Base-by-base conservation (phyloP, 257 asterid genomes). In the Salvia miltiorrhiza region DNA sequence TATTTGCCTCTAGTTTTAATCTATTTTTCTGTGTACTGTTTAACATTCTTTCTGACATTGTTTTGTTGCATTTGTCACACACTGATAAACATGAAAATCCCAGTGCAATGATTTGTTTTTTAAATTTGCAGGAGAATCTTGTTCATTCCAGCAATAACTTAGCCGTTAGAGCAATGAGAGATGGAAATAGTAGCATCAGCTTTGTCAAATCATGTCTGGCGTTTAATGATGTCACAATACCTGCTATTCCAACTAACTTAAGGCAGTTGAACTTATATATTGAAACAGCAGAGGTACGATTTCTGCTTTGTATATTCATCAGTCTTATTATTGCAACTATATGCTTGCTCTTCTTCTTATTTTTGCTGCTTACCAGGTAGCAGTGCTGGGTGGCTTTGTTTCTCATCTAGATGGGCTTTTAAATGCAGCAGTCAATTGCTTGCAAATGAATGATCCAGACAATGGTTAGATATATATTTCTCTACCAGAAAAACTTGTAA, bases 251-350 rank as follows among this genome's bases (percentile, higher is more conserved):
- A 28, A 48, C 73, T 60, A 63, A 56, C 78, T 54, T 78, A 66
- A 83, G 87, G 76, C 96, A 84, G 86, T 65, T 87, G 84, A 87
- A 83, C 82, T 87, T 92, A 53, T 89, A 86, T 81, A 81, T 89
- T 69, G 96, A 83, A 79, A 87, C 97, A 56, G 90, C 96, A n/a
- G 96, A 92, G 95, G 97, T 92, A 75, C 70, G 28, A 45, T 67
- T 63, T 74, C 56, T 44, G 65, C 74, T 50, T 45, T 28, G 16
- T 75, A 30, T 50, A 52, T 35, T 14, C 45, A n/a, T 17, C 68
- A 37, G 16, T 77, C 68, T 33, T 50, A 24, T 63, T 44, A 37
- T 21, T 44, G 58, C 67, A 58, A 45, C 59, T 54, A 58, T 61
- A 8, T 55, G 71, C 52, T 79, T 50, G 69, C 52, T 78, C 52